Evolutionary conservation across 768 basidiomycete genomes (phyloP).

Genomic region (Tremella mesenterica): DNA sequence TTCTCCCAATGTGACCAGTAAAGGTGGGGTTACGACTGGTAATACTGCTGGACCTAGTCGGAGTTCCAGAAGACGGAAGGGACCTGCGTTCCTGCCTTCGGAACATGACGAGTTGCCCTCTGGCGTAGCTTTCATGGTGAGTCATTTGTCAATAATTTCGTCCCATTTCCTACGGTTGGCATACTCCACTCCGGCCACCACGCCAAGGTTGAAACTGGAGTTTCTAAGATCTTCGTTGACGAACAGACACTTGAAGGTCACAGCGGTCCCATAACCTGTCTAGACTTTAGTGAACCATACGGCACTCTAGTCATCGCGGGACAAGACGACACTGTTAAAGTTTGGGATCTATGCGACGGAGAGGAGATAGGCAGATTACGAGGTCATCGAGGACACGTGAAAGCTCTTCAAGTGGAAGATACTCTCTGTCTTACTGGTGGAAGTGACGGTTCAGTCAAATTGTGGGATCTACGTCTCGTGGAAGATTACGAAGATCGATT

Average conservation of each 20-base stretch:
- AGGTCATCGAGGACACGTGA: slow-evolving; percentile 67
- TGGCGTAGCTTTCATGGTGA: slow-evolving; percentile 93
- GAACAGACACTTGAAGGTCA: slow-evolving; percentile 71
- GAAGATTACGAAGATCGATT: slow-evolving; percentile 56
- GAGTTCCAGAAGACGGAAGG: slow-evolving; percentile 66
- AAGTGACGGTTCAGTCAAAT: slow-evolving; percentile 68
- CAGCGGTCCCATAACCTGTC: slow-evolving; percentile 67
- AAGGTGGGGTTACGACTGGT: slow-evolving; percentile 41
- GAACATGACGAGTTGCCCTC: slow-evolving; percentile 93
- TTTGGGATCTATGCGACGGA: slow-evolving; percentile 90
- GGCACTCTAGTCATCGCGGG: slow-evolving; percentile 84
- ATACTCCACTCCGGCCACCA: background rate
- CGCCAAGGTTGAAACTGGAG: background rate
- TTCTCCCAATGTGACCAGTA: slow-evolving; percentile 31
- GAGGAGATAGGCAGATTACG: slow-evolving; percentile 73
- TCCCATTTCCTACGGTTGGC: too few species aligned
- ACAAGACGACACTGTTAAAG: slow-evolving; percentile 75
- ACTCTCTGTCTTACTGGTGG: slow-evolving; percentile 83
- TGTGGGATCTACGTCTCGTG: slow-evolving; percentile 85
- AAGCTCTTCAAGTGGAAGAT: slow-evolving; percentile 87
- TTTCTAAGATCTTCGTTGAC: slow-evolving; percentile 7
- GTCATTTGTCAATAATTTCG: slow-evolving; percentile 5
- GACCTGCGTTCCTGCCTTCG: slow-evolving; percentile 90
- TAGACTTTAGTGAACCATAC: slow-evolving; percentile 96
- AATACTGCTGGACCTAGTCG: slow-evolving; percentile 49